phyloP scores from a whole-genome alignment of 495 filamentous ascomycete species.

The Trichocladium uniseriatum region DNA sequence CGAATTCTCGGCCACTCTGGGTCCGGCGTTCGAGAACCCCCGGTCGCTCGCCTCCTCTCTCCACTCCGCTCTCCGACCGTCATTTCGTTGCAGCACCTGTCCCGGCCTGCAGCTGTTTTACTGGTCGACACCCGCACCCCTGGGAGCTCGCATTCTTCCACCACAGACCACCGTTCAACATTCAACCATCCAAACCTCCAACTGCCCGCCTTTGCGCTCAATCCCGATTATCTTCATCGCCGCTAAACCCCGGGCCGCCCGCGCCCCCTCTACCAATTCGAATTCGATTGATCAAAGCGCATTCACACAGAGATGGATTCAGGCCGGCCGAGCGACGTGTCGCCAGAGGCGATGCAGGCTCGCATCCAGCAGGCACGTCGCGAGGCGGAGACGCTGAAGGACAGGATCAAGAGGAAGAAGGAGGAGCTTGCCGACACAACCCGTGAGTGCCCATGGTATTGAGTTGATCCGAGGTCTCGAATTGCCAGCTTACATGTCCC shows the following conservation, averaged over 20 bases:
- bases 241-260: conserved; percentile 5
- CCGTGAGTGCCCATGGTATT: conserved; percentile 52
- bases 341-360: conserved; percentile 53
- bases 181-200: conserved; percentile 23
- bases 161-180: conserved; percentile 5
- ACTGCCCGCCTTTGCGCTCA: conserved; percentile 10
- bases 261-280: conserved; percentile 16
- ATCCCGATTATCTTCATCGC: conserved; percentile 21
- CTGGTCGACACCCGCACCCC: conserved; percentile 25
- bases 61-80: conserved; percentile 25
- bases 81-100: conserved; percentile 28
- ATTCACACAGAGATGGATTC: conserved; percentile 34
- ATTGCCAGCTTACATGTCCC: conserved; percentile 6
- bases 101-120: conserved; percentile 29
- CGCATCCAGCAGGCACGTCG: conserved; percentile 94
- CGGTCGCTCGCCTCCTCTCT: conserved; percentile 17
- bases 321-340: conserved; percentile 46
- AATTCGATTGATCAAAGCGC: conserved; percentile 13
- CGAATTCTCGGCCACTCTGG: conserved; percentile 7
- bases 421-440: conserved; percentile 97
- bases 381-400: conserved; percentile 96
- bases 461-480: background rate
- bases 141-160: conserved; percentile 29
- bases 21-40: conserved; percentile 5
- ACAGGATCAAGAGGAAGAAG: conserved; percentile 98